Base-by-base conservation (phyloP, 371 early-diverging fungal species). In the Mycotypha africana region DNA sequence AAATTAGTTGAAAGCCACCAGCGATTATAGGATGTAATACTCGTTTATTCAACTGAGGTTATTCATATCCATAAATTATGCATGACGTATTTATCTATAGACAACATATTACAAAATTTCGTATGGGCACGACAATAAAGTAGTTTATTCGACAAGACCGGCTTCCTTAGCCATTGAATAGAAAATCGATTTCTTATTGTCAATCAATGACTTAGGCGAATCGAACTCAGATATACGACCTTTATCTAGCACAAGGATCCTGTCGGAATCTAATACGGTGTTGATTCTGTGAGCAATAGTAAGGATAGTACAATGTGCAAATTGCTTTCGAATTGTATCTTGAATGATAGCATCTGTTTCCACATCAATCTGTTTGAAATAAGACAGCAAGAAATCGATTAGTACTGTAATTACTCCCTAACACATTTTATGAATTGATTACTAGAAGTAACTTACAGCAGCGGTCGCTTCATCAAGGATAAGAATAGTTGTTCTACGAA, bases 401-500 rank as follows among this genome's bases (percentile, higher is more conserved):
- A n/a, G n/a, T n/a, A n/a, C n/a, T n/a, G n/a, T n/a, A n/a, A n/a
- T n/a, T n/a, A n/a, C n/a, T n/a, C n/a, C n/a, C n/a, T n/a, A n/a
- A n/a, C n/a, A n/a, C n/a, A n/a, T n/a, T n/a, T n/a, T n/a, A n/a
- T n/a, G n/a, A n/a, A 8, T 17, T 20, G n/a, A 31, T 24, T 34
- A 0, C 10, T 36, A 33, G 22, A 33, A 16, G 31, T 7, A 16
- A 53, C 53, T 51, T 67, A 69, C 81, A 11, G 85, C 79, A 11
- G 95, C 88, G 2, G 90, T 90, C n/a, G 93, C 93, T 74, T 97
- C 98, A 62, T 97, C 98, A 53, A 97, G 56, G 5, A 93, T 62
- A 38, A 95, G 67, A 9, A 93, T 67, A 7, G 70, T 74, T 5
- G 88, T 76, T 19, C 78, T 77, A 35, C 85, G 79, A 24, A 93